Base-by-base conservation (phyloP, 306 rosid species). In the Abrus pulchellus region DNA sequence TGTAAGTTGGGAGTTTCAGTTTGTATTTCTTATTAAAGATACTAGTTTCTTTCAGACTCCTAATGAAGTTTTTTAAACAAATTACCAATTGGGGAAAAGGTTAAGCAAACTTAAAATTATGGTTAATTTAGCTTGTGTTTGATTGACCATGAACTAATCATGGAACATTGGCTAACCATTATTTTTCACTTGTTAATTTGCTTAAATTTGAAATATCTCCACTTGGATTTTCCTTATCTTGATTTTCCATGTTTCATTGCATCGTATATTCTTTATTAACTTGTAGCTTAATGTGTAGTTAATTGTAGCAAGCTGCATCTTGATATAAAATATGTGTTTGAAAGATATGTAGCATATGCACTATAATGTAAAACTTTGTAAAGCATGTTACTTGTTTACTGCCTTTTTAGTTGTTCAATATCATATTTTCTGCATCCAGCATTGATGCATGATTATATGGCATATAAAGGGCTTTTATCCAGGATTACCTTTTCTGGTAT, bases 151-250 rank as follows among this genome's bases (percentile, higher is more conserved):
- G 20, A 20, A 20, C 20, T 20, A 20, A 20, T 20, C 20, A 20
- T 20, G 20, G 20, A 20, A 57, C 68, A 41, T 32, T 2, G 78
- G 41, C 36, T 53, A 29, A 43, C 68, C 56, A 74, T 60, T 75
- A 44, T 40, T 45, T 45, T 32, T 45, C 11, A 32, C 70, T 29
- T 74, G 10, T 64, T 14, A 34, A 33, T 44, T 52, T n/a, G 40
- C 34, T 33, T 44, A 75, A 45, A 59, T 60, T 45, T 60, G 56
- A 60, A 74, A 29, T 75, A 75, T 45, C n/a, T 59, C n/a, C 34
- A 47, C 59, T 60, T 30, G 33, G 44, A 43, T 44, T 74, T 41
- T 27, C 27, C 2, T 9, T 13, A 3, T 67, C 9, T 27, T 5
- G 64, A 43, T 43, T 74, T 66, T 57, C 55, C 55, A 11, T 53